A percentile compares a stretch with the other conserved stretches of the same genome.
phyloP scores from a whole-genome alignment of 2,329 filamentous ascomycete genomes.

The Claviceps lovelessii region DNA sequence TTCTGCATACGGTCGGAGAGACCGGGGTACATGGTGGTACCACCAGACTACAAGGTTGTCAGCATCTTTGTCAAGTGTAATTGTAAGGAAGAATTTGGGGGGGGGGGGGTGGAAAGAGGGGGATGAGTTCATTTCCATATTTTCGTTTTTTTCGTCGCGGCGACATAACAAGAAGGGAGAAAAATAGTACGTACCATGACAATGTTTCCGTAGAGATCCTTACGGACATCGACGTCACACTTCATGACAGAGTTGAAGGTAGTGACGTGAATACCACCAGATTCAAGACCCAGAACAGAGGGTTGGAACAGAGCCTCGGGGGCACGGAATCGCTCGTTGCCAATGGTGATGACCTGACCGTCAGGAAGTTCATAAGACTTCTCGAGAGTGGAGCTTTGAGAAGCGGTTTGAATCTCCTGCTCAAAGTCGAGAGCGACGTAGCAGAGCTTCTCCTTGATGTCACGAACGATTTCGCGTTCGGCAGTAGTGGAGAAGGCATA shows the following conservation, averaged over 20 bases:
- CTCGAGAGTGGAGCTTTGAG: slow-evolving; percentile 96
- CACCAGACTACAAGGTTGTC: slow-evolving; percentile 63
- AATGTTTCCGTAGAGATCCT: slow-evolving; percentile 99
- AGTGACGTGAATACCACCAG: slow-evolving; percentile 97
- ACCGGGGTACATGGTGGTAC: slow-evolving; percentile 99
- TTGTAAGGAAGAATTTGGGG: no score
- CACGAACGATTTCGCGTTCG: slow-evolving; percentile 99
- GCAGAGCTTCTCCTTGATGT: slow-evolving; percentile 99
- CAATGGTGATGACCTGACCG: slow-evolving; percentile 98
- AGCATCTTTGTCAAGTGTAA: background rate
- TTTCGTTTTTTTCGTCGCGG: background rate
- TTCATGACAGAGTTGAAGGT: slow-evolving; percentile 99
- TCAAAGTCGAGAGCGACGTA: slow-evolving; percentile 99
- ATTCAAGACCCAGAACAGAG: slow-evolving; percentile 93
- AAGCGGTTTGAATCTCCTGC: slow-evolving; percentile 99
- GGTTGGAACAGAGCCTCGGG: slow-evolving; percentile 99
- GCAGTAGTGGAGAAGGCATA: slow-evolving; percentile 99
- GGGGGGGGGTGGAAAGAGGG: no score
- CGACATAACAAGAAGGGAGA: background rate
- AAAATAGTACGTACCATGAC: slow-evolving; percentile 67
- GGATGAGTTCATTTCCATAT: no score
- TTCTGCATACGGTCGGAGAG: slow-evolving; percentile 99
- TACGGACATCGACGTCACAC: slow-evolving; percentile 99
- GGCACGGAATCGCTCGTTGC: slow-evolving; percentile 99
- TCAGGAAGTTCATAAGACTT: slow-evolving; percentile 99